Evolutionary conservation across 2,329 filamentous ascomycete genomes (phyloP).

Genomic region (Phoma sp.): DNA sequence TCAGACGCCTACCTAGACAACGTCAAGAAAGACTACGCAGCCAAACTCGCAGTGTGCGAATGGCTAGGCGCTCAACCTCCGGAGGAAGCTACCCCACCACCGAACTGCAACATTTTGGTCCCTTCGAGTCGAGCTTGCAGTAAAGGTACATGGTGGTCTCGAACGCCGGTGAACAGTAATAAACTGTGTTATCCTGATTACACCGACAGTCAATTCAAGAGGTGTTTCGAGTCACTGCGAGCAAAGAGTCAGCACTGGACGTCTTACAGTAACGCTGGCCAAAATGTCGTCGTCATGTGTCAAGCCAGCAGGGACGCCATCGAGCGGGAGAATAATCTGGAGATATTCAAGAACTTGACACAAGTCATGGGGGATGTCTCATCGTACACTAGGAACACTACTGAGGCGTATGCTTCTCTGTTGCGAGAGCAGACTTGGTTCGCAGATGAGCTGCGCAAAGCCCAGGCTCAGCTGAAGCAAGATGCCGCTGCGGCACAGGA

Average conservation of each 20-base stretch:
- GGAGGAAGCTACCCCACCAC: conserved; percentile 54
- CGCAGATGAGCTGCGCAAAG: conserved; percentile 25
- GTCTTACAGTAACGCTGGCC: conserved; percentile 67
- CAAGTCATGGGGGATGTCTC: conserved; percentile 34
- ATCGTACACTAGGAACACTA: conserved; percentile 27
- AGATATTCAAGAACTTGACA: conserved; percentile 42
- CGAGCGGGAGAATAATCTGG: conserved; percentile 57
- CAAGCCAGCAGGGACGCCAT: conserved; percentile 64
- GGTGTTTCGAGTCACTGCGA: conserved; percentile 62
- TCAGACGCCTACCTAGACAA: conserved; percentile 43
- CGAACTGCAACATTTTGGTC: conserved; percentile 58
- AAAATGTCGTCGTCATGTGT: conserved; percentile 67
- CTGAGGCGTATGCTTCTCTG: conserved; percentile 32
- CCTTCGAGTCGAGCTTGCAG: conserved; percentile 45
- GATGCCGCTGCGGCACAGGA: conserved; percentile 28
- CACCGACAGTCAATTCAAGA: conserved; percentile 49
- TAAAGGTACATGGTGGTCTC: conserved; percentile 34
- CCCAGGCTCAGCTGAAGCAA: conserved; percentile 26
- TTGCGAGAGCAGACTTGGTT: conserved; percentile 33
- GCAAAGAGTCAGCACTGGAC: conserved; percentile 65
- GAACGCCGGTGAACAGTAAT: conserved; percentile 16
- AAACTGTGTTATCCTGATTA: conserved; percentile 44
- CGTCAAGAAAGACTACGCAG: conserved; percentile 64
- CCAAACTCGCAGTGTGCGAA: conserved; percentile 68
- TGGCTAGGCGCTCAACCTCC: conserved; percentile 54